Evolutionary conservation across 2,329 filamentous ascomycete genomes (phyloP).

Genomic region (Colletotrichum horii): DNA sequence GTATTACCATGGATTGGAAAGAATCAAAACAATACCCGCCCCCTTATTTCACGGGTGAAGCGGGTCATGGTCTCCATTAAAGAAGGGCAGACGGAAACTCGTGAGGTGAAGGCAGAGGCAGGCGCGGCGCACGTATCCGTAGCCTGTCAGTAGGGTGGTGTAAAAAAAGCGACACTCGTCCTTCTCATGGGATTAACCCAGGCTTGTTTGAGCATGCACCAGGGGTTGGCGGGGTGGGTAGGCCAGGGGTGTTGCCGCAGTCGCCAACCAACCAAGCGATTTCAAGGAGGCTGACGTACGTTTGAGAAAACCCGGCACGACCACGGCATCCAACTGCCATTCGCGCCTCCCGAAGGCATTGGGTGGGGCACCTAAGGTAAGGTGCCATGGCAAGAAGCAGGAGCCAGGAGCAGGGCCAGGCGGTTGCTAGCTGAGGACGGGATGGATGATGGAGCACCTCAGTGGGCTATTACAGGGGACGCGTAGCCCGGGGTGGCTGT

Average conservation of each 20-base stretch:
- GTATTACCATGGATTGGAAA: neutral
- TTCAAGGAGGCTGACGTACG: constrained; percentile 20
- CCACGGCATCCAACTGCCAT: neutral
- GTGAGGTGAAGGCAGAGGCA: neutral
- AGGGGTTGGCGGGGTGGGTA: neutral
- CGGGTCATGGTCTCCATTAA: constrained; percentile 15
- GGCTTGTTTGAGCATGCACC: constrained; percentile 8
- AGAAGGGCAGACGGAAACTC: neutral
- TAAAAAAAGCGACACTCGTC: neutral
- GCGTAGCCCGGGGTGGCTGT: constrained; percentile 11
- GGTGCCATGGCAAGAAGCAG: neutral
- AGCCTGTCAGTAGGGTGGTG: neutral
- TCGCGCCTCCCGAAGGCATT: neutral
- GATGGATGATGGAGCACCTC: neutral
- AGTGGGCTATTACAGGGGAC: neutral
- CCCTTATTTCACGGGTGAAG: constrained; percentile 2
- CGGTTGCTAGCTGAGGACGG: neutral
- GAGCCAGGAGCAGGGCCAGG: neutral
- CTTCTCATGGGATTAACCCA: constrained; percentile 1
- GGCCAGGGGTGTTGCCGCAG: neutral
- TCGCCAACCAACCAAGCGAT: neutral
- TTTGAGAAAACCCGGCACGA: constrained; percentile 5
- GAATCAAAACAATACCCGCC: constrained; percentile 2
- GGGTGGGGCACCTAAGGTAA: neutral
- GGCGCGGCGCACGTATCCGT: too few relatives aligned